Base-by-base conservation (phyloP, 495 filamentous ascomycete species). In the Podospora didyma region DNA sequence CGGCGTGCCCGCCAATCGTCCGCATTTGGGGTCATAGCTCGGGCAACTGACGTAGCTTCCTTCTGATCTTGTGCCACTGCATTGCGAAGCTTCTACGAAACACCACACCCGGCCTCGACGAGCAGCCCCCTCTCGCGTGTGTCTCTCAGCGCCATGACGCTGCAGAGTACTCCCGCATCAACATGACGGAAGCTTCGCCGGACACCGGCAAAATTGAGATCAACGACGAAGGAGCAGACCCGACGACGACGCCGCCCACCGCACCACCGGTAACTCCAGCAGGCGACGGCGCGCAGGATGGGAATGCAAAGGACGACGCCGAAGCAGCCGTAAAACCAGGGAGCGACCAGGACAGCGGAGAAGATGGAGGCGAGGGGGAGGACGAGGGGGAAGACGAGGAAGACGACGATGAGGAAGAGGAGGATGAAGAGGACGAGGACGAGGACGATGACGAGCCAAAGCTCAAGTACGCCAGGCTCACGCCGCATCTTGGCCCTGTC, bases 381-480 rank as follows among this genome's bases (percentile, higher is more conserved):
- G 58, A 59, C 1, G 26, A 41, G 4, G 21, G 19, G 46, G 62
- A 64, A 0, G 62, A 65, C 1, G 67, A 69, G 0, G 62, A 65
- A 1, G 69, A 74, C 6, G 68, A 76, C 2, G 69, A 64, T 7
- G 77, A 74, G 0, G 76, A 78, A 0, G 75, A 79, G 0, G 76
- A 78, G 0, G 86, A 86, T 0, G 86, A 85, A 0, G 86, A 86
- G 0, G 89, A 91, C 0, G 89, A 93, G 0, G 90, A 95, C 0
- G 89, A 89, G 0, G 92, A 95, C 10, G 93, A 97, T 7, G 92
- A 96, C n/a, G 94, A 98, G 69, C 95, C 94, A 48, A 88, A 85
- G 64, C 79, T 98, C 61, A 97, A 98, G 73, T 96, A 96, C 71
- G 86, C 86, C 24, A 84, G 89, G 53, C 71, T 97, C 55, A 97